These are phyloP conservation scores for Globisporangium lucens DNA, from an alignment of 352 stramenopile genomes.

Conservation along the genomic window DNA sequence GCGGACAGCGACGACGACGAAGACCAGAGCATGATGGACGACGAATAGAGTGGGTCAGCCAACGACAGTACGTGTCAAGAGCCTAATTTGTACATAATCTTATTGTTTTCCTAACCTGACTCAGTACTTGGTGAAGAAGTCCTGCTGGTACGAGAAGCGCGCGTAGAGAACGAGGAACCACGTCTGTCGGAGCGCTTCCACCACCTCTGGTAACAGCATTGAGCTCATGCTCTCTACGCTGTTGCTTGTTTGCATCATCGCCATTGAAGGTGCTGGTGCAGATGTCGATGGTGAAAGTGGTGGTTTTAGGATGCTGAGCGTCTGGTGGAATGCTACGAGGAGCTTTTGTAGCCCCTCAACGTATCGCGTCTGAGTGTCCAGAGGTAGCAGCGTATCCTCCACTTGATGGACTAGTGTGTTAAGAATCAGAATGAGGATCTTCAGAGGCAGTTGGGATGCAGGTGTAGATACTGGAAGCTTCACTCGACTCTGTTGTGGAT, in stretches of 20 bases:
- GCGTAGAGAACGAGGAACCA: constrained; percentile 28
- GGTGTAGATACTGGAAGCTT: not conserved
- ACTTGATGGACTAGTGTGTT: not conserved
- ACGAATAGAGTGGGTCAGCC: constrained; percentile 14
- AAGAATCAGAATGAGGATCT: not conserved
- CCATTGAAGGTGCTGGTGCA: not conserved
- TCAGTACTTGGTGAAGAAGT: constrained; percentile 31
- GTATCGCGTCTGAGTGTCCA: constrained; percentile 9
- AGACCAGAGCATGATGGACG: constrained; percentile 27
- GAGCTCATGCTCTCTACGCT: not conserved
- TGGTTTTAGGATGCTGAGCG: not conserved
- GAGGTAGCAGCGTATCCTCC: not conserved
- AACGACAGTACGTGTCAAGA: not conserved
- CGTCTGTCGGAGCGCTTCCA: constrained; percentile 1
- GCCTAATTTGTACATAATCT: constrained; percentile 2
- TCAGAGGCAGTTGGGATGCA: too few relatives aligned
- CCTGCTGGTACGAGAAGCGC: constrained; percentile 32
- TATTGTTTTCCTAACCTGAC: not conserved
- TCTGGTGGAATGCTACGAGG: not conserved
- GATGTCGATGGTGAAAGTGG: not conserved
- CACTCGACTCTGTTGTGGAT: not conserved
- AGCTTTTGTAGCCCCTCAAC: constrained; percentile 4
- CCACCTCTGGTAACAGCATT: not conserved
- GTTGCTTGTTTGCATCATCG: not conserved
- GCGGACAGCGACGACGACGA: constrained; percentile 12